These are phyloP conservation scores for Geopyxis carbonaria DNA, from an alignment of 495 filamentous ascomycete genomes.

Conservation along the genomic window DNA sequence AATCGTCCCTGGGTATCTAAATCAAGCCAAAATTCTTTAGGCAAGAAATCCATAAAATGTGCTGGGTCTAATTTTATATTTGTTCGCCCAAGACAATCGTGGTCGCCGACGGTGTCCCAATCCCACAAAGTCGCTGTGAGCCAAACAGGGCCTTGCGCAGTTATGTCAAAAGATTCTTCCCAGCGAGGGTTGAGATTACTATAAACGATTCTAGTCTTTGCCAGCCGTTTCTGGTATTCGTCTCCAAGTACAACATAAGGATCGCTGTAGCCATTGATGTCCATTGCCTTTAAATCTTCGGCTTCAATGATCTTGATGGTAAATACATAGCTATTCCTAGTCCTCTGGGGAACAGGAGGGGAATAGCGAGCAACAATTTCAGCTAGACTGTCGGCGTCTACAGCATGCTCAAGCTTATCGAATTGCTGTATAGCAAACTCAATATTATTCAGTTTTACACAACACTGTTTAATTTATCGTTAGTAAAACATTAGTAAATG, in stretches of 20 bases:
- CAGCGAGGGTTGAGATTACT: conserved; percentile 86
- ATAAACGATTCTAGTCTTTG: conserved; percentile 85
- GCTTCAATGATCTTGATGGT: conserved; percentile 98
- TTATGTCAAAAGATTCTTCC: conserved; percentile 95
- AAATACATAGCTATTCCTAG: conserved; percentile 63
- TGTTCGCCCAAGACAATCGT: conserved; percentile 90
- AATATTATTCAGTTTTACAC: conserved; percentile 95
- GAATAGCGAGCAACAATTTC: conserved; percentile 54
- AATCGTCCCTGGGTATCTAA: conserved; percentile 89
- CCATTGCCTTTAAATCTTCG: conserved; percentile 95
- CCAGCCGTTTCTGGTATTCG: conserved; percentile 93
- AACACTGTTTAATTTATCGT: conserved; percentile 44
- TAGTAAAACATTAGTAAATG: conserved; percentile 9
- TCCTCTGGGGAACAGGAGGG: conserved; percentile 28
- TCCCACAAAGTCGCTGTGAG: conserved; percentile 98
- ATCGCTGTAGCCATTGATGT: conserved; percentile 85
- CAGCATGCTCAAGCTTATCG: conserved; percentile 71
- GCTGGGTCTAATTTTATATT: conserved; percentile 86
- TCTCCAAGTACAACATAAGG: conserved; percentile 95
- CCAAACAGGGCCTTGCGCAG: conserved; percentile 75
- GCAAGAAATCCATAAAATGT: conserved; percentile 90
- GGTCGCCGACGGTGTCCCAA: conserved; percentile 91
- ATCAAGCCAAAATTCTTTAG: conserved; percentile 87
- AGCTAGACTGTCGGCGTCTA: conserved; percentile 88
- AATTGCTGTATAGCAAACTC: conserved; percentile 82